phyloP scores from a whole-genome alignment of 2,329 filamentous ascomycete species.

The Xylaria sp. region DNA sequence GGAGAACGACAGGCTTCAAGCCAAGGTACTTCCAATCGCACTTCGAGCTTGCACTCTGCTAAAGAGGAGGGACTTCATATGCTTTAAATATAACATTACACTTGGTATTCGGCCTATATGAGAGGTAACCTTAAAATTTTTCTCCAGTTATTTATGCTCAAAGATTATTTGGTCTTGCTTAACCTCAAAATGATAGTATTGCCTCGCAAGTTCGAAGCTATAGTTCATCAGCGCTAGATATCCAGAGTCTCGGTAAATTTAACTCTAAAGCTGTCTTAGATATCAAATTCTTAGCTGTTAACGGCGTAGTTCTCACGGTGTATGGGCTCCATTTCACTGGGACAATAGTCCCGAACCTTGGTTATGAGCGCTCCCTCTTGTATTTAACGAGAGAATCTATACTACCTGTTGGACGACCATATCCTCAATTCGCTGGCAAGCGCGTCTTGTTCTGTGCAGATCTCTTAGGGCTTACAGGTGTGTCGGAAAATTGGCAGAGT shows the following conservation, averaged over 20 bases:
- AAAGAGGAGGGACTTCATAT: not conserved
- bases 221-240: not conserved
- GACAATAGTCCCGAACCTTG: no score
- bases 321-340: no score
- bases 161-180: not conserved
- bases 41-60: constrained; percentile 1
- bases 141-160: not conserved
- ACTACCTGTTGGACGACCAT: no score
- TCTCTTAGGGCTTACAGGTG: no score
- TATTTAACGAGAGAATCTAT: no score
- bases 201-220: not conserved
- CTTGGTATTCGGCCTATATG: not conserved
- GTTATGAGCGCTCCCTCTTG: no score
- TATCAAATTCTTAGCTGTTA: not conserved
- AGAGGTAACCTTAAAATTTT: not conserved
- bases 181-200: not conserved
- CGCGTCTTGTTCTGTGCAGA: no score
- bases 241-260: not conserved
- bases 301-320: no score
- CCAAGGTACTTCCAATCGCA: not conserved
- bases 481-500: no score
- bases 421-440: no score
- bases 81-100: not conserved
- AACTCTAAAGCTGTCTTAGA: not conserved
- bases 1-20: not conserved